phyloP scores from a whole-genome alignment of 2,329 filamentous ascomycete species.

The Diaporthe helianthi region DNA sequence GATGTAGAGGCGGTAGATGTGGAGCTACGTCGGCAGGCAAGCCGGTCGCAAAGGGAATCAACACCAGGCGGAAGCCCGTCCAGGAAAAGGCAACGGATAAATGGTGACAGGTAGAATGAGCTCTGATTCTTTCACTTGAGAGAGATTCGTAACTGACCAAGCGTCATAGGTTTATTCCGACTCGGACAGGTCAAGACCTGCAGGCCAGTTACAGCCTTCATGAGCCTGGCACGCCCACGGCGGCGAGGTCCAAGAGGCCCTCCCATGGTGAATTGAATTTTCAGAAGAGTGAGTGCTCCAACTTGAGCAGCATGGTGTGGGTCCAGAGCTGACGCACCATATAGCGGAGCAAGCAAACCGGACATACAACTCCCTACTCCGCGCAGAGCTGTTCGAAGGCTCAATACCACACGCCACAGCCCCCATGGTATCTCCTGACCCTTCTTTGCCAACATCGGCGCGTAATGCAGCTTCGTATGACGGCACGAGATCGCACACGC shows the following conservation, averaged over 20 bases:
- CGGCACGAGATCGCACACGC: slow-evolving; percentile 79
- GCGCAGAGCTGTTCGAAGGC: slow-evolving; percentile 90
- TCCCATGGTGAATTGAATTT: slow-evolving; percentile 93
- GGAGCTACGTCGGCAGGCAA: slow-evolving; percentile 60
- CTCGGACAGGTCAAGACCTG: slow-evolving; percentile 89
- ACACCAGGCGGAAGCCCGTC: slow-evolving; percentile 62
- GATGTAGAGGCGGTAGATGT: slow-evolving; percentile 59
- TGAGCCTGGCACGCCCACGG: slow-evolving; percentile 91
- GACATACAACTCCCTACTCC: slow-evolving; percentile 86
- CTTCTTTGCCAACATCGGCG: slow-evolving; percentile 55
- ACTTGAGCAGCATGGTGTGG: neutral
- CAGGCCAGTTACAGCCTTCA: slow-evolving; percentile 93
- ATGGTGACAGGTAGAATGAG: slow-evolving; percentile 65
- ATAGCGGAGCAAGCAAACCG: slow-evolving; percentile 90
- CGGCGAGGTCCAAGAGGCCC: slow-evolving; percentile 81
- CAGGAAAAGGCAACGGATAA: slow-evolving; percentile 66
- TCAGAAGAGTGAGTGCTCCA: slow-evolving; percentile 75
- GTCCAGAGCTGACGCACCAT: slow-evolving; percentile 37
- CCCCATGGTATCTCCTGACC: slow-evolving; percentile 67
- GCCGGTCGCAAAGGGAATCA: slow-evolving; percentile 58
- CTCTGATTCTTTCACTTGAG: neutral
- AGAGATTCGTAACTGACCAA: slow-evolving; percentile 29
- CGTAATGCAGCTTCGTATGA: slow-evolving; percentile 65
- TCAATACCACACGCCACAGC: slow-evolving; percentile 83
- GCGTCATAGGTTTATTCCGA: slow-evolving; percentile 83